These are phyloP conservation scores for Cetraspora pellucida DNA, from an alignment of 192 early-diverging fungal genomes.

Conservation along the genomic window DNA sequence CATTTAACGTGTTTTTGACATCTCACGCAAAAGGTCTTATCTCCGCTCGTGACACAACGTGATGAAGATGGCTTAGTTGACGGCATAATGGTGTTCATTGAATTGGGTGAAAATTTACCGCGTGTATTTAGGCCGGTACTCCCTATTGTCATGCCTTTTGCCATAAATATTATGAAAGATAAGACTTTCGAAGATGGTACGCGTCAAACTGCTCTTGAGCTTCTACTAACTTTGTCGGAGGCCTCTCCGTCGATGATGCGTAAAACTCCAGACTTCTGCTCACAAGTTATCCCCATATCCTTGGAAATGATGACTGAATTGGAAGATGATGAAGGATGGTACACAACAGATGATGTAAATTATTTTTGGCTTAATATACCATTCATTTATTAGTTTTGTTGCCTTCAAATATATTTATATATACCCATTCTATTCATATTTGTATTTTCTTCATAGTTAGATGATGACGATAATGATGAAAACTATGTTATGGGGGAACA, in stretches of 20 bases:
- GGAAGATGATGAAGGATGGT: conserved; percentile 89
- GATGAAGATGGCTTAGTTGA: conserved; percentile 76
- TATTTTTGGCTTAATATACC: neutral
- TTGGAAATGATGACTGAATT: conserved; percentile 95
- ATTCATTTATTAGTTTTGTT: neutral
- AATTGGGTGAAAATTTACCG: conserved; percentile 82
- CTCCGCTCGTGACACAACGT: conserved; percentile 66
- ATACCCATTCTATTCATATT: neutral
- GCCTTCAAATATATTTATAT: conserved; percentile 1
- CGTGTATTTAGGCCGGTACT: conserved; percentile 84
- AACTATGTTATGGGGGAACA: conserved; percentile 91
- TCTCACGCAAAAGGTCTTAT: conserved; percentile 52
- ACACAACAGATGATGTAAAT: conserved; percentile 78
- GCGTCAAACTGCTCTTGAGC: conserved; percentile 88
- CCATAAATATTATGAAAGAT: conserved; percentile 77
- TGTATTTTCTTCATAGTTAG: conserved; percentile 50
- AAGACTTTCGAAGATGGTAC: conserved; percentile 78
- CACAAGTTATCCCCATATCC: conserved; percentile 80
- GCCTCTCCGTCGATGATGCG: conserved; percentile 85
- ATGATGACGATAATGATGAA: conserved; percentile 90
- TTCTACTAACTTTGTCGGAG: conserved; percentile 91
- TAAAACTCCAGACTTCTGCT: conserved; percentile 82
- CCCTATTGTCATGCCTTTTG: conserved; percentile 72
- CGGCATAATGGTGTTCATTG: conserved; percentile 76
- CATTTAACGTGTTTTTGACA: neutral